Base-by-base conservation (phyloP, 2,329 filamentous ascomycete genomes). In the Ceratocystis huliohia region DNA sequence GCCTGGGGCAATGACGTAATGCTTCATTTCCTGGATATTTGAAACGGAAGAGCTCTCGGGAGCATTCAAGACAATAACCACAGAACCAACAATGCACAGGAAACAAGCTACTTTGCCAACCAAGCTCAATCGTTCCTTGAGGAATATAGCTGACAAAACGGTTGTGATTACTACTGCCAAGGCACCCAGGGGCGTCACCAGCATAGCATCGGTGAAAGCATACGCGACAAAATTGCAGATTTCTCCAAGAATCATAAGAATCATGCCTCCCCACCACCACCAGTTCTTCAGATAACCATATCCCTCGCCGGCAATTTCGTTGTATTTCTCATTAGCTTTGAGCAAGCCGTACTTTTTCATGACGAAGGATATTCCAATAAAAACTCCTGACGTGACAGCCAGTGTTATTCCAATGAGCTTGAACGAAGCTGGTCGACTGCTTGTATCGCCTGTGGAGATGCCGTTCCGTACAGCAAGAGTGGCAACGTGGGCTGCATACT, bases 161-260 rank as follows among this genome's bases (percentile, higher is more conserved):
- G 94, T 92, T 63, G 90, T 93, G 69, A 97, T 87, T 65, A 99
- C 94, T 68, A 97, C 94, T 1, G 90, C 91, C 63, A 97, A 79
- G 2, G 93, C 93, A 69, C 93, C 93, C 65, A 97, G 80, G 3
- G 93, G 92, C 0, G 93, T 96, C 65, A 97, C 93, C 69, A 97
- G 79, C 71, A 97, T 96, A 68, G 93, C 93, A 75, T 97, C 94
- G 69, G 94, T 94, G 72, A 97, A 97, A 66, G 91, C 90, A 74
- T 97, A 97, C 65, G 94, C 94, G 74, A 93, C 90, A 74, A 97
- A 96, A 77, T 99, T 99, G 83, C 91, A 96, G 66, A 96, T 84
- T 76, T 99, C 94, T 71, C 94, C 94, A 56, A 97, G 72, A 71
- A 97, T 96, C 94, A 99, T 97, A 68, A 97, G 81, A 0, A 80